Evolutionary conservation across 371 early-diverging fungal species (phyloP), one percentile per base, ranked within the genome.

Genomic region (Mortierella sp.): DNA sequence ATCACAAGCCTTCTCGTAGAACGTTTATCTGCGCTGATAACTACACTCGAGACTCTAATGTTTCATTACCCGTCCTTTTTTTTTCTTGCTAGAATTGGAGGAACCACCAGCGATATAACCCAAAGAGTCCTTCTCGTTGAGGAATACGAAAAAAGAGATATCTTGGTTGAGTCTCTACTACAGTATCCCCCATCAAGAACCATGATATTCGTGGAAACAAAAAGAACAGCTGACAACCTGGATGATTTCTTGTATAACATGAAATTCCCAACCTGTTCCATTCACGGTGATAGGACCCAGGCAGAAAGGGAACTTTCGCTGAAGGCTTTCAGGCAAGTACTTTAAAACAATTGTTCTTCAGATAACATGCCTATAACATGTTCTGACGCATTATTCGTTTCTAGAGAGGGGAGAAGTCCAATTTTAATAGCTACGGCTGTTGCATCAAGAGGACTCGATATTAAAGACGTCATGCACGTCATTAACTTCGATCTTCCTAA

Each of bases 341-440:
- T 1, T 24, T 38, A 22, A 1, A 19, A 32, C 21, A 40, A 47
- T 4, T 50, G 15, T 21, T n/a, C 28, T 4, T 22, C 16, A 38
- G 16, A 33, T 3, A 36, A 22, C 19, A 13, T 24, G 1, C 28
- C 9, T 45, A 24, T 4, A 41, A 22, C 8, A 52, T 19, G 36
- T 21, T 38, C 6, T 15, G 32, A 41, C 8, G 10, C 15, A 21
- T 33, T 10, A 38, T 24, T 38, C 7, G 5, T 40, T 21, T 16
- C 10, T 66, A 74, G 80, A 50, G 32, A 76, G 16, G 94, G 93
- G 32, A 85, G 85, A 32, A 91, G 92, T 55, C 94, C 95, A 4
- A 91, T 97, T 60, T 74, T 98, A 47, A 94, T 97, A 43, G 97
- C 96, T 33, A 98, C 98, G 3, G 96, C 96, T 47, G 96, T 98